Base-by-base conservation (phyloP, 768 basidiomycete genomes). In the Strobilomyces confusus region DNA sequence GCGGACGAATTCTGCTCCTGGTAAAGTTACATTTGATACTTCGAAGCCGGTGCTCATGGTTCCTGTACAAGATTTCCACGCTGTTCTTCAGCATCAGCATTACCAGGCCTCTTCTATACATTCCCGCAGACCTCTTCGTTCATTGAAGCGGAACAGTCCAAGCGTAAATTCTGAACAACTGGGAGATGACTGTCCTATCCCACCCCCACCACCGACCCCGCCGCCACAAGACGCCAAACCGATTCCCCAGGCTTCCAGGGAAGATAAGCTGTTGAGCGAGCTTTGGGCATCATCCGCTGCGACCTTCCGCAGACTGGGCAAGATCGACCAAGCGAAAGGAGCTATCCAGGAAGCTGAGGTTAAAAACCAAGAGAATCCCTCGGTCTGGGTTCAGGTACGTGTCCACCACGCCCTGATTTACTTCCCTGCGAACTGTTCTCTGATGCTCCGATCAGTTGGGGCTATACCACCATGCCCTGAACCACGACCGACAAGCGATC, bases 291-390 rank as follows among this genome's bases (percentile, higher is more conserved):
- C 92, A 80, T 89, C 87, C 8, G 92, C 95, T 1, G 93, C 97
- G 15, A 97, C 92, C 0, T 98, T 98, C 74, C 77, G 97, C 43
- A 75, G 97, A 54, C 73, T 89, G 50, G 91, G 91, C 12, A 93
- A 93, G 72, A 80, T 91, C 49, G 95, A 97, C 54, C 92, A 98
- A 62, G 86, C 90, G 1, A 83, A 84, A 47, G 95, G 84, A 12
- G 87, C 95, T 2, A 93, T 98, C 42, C 92, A 93, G 65, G 95
- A 99, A 70, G 97, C 95, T 0, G 95, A 99, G 67, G 84, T 87
- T 4, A 78, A 82, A 58, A 92, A 95, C 65, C 87, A 91, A 58
- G 79, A 81, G 23, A 94, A 95, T 67, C 83, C 91, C 4, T 85
- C 82, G 25, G 92, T 98, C 15, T 98, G 94, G 94, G 87, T 95